These are phyloP conservation scores for Colletotrichum chlorophyti DNA, from an alignment of 2,329 filamentous ascomycete genomes.

Conservation along the genomic window DNA sequence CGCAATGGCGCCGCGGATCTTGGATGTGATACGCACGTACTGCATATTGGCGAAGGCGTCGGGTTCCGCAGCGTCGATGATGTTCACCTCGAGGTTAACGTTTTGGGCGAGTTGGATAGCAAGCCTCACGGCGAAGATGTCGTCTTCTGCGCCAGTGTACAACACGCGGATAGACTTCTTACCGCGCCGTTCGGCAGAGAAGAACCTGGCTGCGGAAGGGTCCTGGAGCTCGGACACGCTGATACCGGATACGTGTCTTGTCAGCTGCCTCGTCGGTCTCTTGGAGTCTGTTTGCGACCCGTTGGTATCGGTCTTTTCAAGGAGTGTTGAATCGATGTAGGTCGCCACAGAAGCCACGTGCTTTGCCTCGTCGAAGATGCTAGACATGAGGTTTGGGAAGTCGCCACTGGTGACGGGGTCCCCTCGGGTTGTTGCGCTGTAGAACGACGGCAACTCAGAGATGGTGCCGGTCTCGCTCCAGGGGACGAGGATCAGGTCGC, in stretches of 20 bases:
- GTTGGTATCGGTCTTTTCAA: not conserved
- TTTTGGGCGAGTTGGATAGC: not conserved
- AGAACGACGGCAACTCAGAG: slow-evolving; percentile 43
- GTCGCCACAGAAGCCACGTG: slow-evolving; percentile 2
- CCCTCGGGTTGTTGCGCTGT: slow-evolving; percentile 3
- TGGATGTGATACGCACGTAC: not conserved
- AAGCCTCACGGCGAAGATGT: not conserved
- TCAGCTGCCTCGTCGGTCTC: not conserved
- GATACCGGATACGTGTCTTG: not conserved
- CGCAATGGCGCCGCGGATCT: not conserved
- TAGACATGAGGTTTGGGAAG: not conserved
- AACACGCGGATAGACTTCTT: not conserved
- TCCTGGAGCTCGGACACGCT: slow-evolving; percentile 9
- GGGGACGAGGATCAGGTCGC: slow-evolving; percentile 75
- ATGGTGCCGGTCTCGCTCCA: slow-evolving; percentile 81
- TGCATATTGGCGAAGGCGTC: slow-evolving; percentile 1
- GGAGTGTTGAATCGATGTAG: slow-evolving; percentile 7
- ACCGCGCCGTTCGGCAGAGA: not conserved
- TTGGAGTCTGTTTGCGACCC: not conserved
- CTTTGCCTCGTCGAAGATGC: not conserved
- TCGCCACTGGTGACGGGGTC: not conserved
- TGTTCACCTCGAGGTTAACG: not conserved
- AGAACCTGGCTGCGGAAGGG: slow-evolving; percentile 10
- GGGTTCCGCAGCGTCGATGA: not conserved
- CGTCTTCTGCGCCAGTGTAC: not conserved